Base-by-base conservation (phyloP, 2,329 filamentous ascomycete genomes). In the Bipolaris sorokiniana region DNA sequence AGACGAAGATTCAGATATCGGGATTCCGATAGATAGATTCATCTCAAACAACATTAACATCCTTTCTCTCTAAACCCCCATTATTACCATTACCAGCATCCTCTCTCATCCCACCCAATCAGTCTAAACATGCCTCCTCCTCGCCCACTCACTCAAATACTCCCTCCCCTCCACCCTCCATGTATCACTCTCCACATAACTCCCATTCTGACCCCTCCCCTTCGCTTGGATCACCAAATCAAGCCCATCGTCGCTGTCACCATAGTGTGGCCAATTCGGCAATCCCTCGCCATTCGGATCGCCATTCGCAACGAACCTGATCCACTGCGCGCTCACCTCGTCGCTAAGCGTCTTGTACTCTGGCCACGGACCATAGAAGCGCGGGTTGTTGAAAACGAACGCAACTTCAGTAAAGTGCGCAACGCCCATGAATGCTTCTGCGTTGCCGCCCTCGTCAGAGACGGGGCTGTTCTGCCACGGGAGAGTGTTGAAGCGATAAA, bases 401-500 rank as follows among this genome's bases (percentile, higher is more conserved):
- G 76, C 76, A 0, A 80, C 77, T 62, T 83, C 80, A 53, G 77
- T 78, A 65, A 87, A 87, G 67, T 88, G 86, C 4, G 80, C 78
- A 0, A 82, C 81, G 1, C 82, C 82, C 4, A 75, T 74, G 15
- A 79, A 77, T 15, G 76, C 75, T 0, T 77, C 73, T 1, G 70
- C 63, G 5, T 80, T 67, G 11, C 82, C 80, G n/a, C 80, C 79
- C 0, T 79, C 69, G 7, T 79, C 68, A 0, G 69, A 59, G 15
- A 70, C 71, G 9, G 65, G 64, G 51, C 56, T 57, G 51, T 70
- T 53, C 41, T 65, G 59, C 57, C 68, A 77, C 2, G 73, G 73
- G 11, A 70, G 66, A 4, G 74, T 76, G 66, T 88, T 85, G 78
- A 88, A 89, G 46, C 84, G 81, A 75, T 88, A 89, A 58, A 82